Percentiles rank a stretch among this genome's conserved stretches.
Conservation (phyloP, 345 rosid species). For the Anacardium occidentale region DNA sequence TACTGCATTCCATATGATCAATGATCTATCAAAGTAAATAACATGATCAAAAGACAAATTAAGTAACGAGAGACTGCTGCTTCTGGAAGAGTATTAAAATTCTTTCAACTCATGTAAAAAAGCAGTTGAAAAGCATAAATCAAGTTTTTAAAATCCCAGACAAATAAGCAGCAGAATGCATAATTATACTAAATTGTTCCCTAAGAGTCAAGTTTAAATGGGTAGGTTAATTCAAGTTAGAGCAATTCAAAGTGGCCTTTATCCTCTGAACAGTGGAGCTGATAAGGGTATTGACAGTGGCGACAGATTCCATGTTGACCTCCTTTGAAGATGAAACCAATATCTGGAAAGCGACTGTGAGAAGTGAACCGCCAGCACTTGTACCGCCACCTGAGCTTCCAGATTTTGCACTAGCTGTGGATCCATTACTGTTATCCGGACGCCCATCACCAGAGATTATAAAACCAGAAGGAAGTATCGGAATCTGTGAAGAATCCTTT, state of each 20-base stretch:
- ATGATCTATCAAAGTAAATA: no score
- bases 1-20: no score
- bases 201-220: no score
- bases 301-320: conserved; percentile 40
- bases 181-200: no score
- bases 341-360: conserved; percentile 65
- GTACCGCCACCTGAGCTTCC: neutral
- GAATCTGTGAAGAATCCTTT: conserved; percentile 30
- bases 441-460: conserved; percentile 51
- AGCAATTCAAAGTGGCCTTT: conserved; percentile 42
- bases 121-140: no score
- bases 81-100: no score
- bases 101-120: no score
- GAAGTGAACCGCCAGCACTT: conserved; percentile 38
- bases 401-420: conserved; percentile 14
- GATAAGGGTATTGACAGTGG: conserved; percentile 48
- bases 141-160: no score
- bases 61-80: no score
- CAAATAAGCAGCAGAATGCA: no score
- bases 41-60: no score
- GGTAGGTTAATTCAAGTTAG: conserved; percentile 21
- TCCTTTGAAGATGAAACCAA: conserved; percentile 30
- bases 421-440: neutral
- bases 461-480: conserved; percentile 77
- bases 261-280: conserved; percentile 53